Percentiles rank a stretch among this genome's conserved stretches.
These are phyloP conservation scores for Periconia digitata DNA, from an alignment of 2,329 filamentous ascomycete genomes.

Conservation along the genomic window DNA sequence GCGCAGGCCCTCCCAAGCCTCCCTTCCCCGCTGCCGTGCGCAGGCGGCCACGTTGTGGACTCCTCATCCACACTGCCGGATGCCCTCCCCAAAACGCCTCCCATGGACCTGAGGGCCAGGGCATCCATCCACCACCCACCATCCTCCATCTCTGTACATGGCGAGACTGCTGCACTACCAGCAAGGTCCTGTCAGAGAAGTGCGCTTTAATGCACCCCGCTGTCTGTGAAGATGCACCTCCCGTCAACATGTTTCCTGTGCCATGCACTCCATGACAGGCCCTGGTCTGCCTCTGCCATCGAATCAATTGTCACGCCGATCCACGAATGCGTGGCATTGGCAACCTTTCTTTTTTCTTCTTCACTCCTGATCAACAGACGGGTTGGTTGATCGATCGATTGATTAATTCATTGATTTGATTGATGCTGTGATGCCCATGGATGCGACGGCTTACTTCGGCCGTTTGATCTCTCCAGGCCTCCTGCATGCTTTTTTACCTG, in stretches of 20 bases:
- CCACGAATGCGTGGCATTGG: too few relatives aligned
- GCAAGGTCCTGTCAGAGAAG: conserved; percentile 24
- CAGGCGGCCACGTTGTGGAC: conserved; percentile 35
- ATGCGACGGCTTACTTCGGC: too few relatives aligned
- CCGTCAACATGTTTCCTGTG: conserved; percentile 31
- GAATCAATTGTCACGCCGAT: conserved; percentile 21
- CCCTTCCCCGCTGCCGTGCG: conserved; percentile 18
- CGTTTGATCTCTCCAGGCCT: too few relatives aligned
- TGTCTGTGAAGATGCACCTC: conserved; percentile 20
- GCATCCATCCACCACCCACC: background rate
- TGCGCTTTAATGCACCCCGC: conserved; percentile 29
- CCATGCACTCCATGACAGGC: conserved; percentile 26
- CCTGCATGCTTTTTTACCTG: too few relatives aligned
- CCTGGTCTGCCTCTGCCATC: conserved; percentile 22
- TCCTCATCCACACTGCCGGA: conserved; percentile 14
- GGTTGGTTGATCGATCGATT: too few relatives aligned
- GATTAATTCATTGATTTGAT: too few relatives aligned
- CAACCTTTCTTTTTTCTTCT: too few relatives aligned
- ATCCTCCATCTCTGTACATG: background rate
- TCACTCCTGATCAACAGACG: too few relatives aligned
- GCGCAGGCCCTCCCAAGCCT: background rate
- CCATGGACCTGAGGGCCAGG: background rate
- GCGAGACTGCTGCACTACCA: conserved; percentile 26
- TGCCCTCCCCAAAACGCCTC: conserved; percentile 3
- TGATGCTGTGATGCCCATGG: too few relatives aligned